Percentiles rank a stretch among this genome's conserved stretches.
phyloP scores from a whole-genome alignment of 208 protist species.

The Kentomonas sorsogonicus region DNA sequence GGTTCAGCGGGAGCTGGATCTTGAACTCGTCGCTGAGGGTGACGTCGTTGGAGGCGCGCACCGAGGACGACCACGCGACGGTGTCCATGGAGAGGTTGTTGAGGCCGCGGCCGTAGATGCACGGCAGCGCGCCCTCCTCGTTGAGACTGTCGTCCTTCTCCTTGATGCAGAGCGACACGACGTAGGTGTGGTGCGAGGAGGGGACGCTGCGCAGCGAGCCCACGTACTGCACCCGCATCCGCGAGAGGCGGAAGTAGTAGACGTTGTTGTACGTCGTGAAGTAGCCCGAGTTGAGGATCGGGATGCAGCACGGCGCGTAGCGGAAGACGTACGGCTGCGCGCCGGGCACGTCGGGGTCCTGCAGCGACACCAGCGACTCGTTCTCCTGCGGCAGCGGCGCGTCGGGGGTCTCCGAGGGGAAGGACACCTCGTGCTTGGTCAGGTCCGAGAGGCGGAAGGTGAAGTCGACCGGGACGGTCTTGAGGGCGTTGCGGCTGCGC shows the following conservation, averaged over 20 bases:
- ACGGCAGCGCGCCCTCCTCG: constrained; percentile 57
- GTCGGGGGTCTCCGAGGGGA: constrained; percentile 34
- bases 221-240: constrained; percentile 48
- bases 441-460: constrained; percentile 51
- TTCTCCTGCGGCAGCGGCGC: constrained; percentile 66
- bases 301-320: constrained; percentile 76
- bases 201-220: constrained; percentile 55
- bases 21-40: constrained; percentile 83
- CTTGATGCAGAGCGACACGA: constrained; percentile 78
- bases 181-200: constrained; percentile 69
- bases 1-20: constrained; percentile 79
- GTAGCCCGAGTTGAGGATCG: constrained; percentile 78
- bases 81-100: constrained; percentile 66
- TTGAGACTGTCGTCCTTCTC: constrained; percentile 60
- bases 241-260: constrained; percentile 71
- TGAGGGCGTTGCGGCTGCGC: constrained; percentile 27
- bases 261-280: constrained; percentile 87
- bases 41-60: constrained; percentile 50
- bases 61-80: constrained; percentile 50
- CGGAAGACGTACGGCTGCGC: constrained; percentile 44
- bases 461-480: constrained; percentile 54
- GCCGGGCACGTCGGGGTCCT: constrained; percentile 61
- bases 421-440: constrained; percentile 63
- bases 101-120: constrained; percentile 77
- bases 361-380: constrained; percentile 68